Evolutionary conservation across 371 early-diverging fungal species (phyloP), one percentile per base, ranked within the genome.

Genomic region (Entomophthora muscae): DNA sequence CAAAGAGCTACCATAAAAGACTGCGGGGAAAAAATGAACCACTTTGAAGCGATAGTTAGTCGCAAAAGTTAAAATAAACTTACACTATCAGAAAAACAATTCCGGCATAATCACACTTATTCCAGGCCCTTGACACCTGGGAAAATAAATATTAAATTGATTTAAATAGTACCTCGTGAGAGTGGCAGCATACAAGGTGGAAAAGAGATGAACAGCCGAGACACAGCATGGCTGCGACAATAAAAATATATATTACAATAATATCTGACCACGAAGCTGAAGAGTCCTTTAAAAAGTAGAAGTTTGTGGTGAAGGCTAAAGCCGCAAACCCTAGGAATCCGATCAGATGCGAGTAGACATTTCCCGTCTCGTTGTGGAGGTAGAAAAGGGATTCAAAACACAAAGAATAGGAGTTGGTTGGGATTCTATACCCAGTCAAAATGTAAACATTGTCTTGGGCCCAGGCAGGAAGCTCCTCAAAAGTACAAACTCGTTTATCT

Each of bases 21-120:
- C 71, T 28, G 84, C 77, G 17, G 88, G n/a, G 89, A 61, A 78
- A 79, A 66, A 79, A 86, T 3, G 88, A 88, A 22, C 88, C 88
- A 53, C 79, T 42, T 10, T 17, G 42, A n/a, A 28, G 23, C 23
- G 21, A 57, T n/a, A 32, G 54, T 22, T 21, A 52, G 32, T 26
- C 53, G 7, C 42, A 55, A 62, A 57, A 10, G 51, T 30, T 52
- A 32, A 52, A 58, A 52, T 26, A 57, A 31, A 52, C 79, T 70
- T 77, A 84, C 84, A 86, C 80, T 67, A 89, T 90, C 63, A 92
- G 75, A 31, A 79, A 74, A 28, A 89, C 85, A 66, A 95, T 95
- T 32, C 95, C 95, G 52, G 89, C 83, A 80, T 92, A 95, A 72
- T 95, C 95, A 64, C 89, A 89, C 63, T 87, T 81, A 70, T 88